Evolutionary conservation across 768 basidiomycete species (phyloP), one percentile per base, ranked within the genome.

Genomic region (Psilocybe cubensis): DNA sequence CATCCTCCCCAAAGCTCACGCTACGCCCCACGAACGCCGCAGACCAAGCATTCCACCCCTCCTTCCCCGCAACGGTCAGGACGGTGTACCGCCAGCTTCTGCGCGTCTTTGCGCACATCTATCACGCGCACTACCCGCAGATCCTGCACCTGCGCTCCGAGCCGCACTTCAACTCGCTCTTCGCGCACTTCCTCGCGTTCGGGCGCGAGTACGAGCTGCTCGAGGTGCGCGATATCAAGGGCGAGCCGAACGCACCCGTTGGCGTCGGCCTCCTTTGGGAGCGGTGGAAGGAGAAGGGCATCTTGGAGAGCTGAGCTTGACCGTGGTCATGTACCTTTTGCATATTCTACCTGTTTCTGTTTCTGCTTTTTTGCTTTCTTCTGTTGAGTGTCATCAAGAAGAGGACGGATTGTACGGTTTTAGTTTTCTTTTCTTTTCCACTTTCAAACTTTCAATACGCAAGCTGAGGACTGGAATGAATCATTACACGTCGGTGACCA

Each of bases 121-220:
- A 98, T 71, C 90, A 98, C 70, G 91, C 93, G 8, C 96, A 98
- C 68, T 98, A 95, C 69, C 79, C 82, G 2, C 88, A 92, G 63
- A 90, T 98, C 68, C 84, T 98, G 21, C 94, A 98, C 68, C 84
- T 98, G 23, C 92, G 93, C 38, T 87, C 91, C 9, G 96, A 98
- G 68, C 92, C 92, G 0, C 95, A 96, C 71, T 96, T 96, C 78
- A 96, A 96, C 72, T 96, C 94, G 3, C 86, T 98, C 33, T 98
- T 98, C 72, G 96, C 96, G 0, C 96, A 98, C 74, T 99, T 97
- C 76, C 79, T 98, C 49, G 94, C 96, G 0, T 98, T 98, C 66
- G 96, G 96, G 0, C 83, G 84, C 61, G 94, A 98, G 72, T 98
- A 96, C 72, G 92, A 98, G 66, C 70, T 98, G 58, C 71, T 98